These are phyloP conservation scores for Arthrobotrys musiformis DNA, from an alignment of 2,329 filamentous ascomycete species.

Conservation along the genomic window DNA sequence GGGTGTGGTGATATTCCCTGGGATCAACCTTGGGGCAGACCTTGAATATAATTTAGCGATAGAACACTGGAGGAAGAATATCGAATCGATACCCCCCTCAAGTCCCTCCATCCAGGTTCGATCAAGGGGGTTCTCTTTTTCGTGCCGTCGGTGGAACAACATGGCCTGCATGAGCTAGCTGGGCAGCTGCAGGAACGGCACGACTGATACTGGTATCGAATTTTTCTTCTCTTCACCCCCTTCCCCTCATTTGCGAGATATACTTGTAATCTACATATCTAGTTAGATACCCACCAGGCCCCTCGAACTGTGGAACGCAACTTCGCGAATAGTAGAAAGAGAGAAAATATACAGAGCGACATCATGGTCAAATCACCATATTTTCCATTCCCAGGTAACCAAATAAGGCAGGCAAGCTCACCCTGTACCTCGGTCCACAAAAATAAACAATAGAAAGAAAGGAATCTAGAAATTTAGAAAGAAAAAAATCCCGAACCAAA, in stretches of 20 bases:
- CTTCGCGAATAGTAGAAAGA: background rate
- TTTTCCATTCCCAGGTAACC: background rate
- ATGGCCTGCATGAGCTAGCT: no score
- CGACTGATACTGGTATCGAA: slow-evolving; percentile 5
- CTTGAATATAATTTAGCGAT: slow-evolving; percentile 20
- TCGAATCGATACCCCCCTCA: no score
- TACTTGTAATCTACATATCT: background rate
- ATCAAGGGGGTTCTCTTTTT: no score
- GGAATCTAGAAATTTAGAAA: no score
- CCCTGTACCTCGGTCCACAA: background rate
- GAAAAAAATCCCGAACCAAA: slow-evolving; percentile 17
- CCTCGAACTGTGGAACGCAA: background rate
- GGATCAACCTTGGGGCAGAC: background rate
- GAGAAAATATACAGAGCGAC: no score
- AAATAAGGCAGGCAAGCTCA: slow-evolving; percentile 10
- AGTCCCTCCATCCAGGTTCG: slow-evolving; percentile 15
- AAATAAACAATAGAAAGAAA: no score
- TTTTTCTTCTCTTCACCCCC: background rate
- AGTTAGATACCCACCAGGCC: background rate
- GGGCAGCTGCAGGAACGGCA: slow-evolving; percentile 47
- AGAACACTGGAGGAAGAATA: slow-evolving; percentile 12
- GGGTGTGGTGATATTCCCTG: slow-evolving; percentile 8
- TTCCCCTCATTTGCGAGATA: background rate
- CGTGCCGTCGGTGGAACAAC: slow-evolving; percentile 1
- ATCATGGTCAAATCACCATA: slow-evolving; percentile 1